Percentiles rank a stretch among this genome's conserved stretches.
Evolutionary conservation across 345 rosid species (phyloP).

Genomic region (Melaleuca quinquenervia): DNA sequence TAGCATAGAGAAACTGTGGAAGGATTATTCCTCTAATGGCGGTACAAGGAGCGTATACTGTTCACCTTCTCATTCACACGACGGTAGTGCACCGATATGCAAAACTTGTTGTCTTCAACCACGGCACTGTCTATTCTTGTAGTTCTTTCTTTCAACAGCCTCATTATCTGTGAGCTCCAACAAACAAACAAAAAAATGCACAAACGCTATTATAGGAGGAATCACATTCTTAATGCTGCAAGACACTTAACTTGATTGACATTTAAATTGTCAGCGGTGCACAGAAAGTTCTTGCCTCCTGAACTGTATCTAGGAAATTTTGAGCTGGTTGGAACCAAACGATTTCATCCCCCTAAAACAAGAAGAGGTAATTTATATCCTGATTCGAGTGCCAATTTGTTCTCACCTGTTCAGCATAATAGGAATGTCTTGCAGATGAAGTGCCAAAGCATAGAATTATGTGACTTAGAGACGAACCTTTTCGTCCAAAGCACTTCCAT

Average conservation of each 20-base stretch:
- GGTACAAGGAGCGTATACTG: neutral
- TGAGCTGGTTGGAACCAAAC: neutral
- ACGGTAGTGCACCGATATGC: constrained; percentile 41
- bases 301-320: neutral
- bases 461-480: neutral
- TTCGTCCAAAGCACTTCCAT: neutral
- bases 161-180: constrained; percentile 15
- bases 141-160: constrained; percentile 22
- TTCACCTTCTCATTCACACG: constrained; percentile 31
- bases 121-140: constrained; percentile 19
- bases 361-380: neutral
- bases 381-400: neutral
- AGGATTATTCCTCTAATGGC: neutral
- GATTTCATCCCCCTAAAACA: neutral
- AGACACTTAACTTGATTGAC: neutral
- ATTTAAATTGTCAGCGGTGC: neutral
- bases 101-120: constrained; percentile 38
- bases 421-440: neutral
- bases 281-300: neutral
- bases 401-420: neutral
- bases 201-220: neutral
- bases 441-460: neutral
- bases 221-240: neutral
- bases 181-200: neutral
- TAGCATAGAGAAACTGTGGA: neutral